Base-by-base conservation (phyloP, 2,329 filamentous ascomycete genomes). In the Verticillium longisporum region DNA sequence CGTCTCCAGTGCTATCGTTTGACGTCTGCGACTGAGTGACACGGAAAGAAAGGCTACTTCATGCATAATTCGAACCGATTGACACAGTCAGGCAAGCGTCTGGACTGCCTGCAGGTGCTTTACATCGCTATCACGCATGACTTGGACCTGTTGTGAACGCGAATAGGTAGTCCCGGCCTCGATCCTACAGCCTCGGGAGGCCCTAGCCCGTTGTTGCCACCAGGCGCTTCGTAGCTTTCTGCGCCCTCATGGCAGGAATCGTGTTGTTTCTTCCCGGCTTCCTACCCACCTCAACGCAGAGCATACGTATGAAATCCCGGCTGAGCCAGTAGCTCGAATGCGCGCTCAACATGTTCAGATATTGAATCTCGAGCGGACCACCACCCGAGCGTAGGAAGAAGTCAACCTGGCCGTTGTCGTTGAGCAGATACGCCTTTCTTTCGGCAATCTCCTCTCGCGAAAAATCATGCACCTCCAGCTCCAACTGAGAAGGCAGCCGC, bases 371-470 rank as follows among this genome's bases (percentile, higher is more conserved):
- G 38, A 99, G 78, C 4, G 93, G 89, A 0, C 95, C 95, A 1
- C 91, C 89, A 0, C 92, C 90, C 7, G 91, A 92, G 57, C 87
- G 87, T 57, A 99, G 78, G 68, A 89, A 96, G 75, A 87, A 99
- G 72, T 99, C 95, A 50, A 99, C 88, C 75, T 99, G 95, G 0
- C 93, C 94, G 66, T 98, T 98, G 68, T 99, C 95, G 67, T 99
- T 99, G 4, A 99, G 83, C 7, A 97, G 74, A 63, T 87, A 88
- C 65, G 93, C 92, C 67, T 94, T 88, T 72, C 89, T 92, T 77
- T 98, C 95, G 0, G 93, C 94, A 59, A 96, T 85, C 69, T 97
- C 93, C 73, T 98, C 94, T 2, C 91, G 85, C 0, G 90, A 90
- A 71, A 99, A 99, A 72, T 99, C 90, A 71, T 98, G 95, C 0